Percentiles rank a stretch among this genome's conserved stretches.
phyloP scores from a whole-genome alignment of 768 basidiomycete species.

The Calocera cornea region DNA sequence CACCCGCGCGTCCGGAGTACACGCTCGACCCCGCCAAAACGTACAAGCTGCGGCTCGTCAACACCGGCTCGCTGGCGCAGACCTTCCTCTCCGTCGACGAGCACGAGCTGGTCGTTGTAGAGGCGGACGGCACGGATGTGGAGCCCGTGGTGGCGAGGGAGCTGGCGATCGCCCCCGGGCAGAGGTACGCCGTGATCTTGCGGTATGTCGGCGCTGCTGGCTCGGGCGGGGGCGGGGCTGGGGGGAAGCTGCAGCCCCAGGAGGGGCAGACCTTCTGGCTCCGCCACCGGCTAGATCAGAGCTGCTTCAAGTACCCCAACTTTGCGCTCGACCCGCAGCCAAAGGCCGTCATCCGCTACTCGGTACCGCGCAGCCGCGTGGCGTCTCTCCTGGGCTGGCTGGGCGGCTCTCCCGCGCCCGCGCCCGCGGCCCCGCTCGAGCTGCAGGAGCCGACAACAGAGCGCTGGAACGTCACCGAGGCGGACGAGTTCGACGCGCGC shows the following conservation, averaged over 20 bases:
- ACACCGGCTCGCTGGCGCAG: conserved; percentile 14
- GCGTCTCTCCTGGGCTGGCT: background rate
- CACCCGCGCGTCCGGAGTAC: background rate
- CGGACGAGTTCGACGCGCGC: background rate
- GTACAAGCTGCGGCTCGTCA: conserved; percentile 11
- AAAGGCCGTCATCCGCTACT: conserved; percentile 8
- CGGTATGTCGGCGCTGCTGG: background rate
- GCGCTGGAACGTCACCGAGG: background rate
- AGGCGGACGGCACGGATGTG: conserved; percentile 13
- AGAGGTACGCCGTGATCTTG: conserved; percentile 14
- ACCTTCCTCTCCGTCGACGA: conserved; percentile 11
- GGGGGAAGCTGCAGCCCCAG: background rate
- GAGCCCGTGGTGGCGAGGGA: conserved; percentile 8
- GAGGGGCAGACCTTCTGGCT: conserved; percentile 13
- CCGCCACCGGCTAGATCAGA: conserved; percentile 2
- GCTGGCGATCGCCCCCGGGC: conserved; percentile 11
- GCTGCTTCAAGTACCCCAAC: conserved; percentile 11
- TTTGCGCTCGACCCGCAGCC: conserved; percentile 4
- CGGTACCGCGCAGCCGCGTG: background rate
- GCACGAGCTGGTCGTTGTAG: conserved; percentile 10
- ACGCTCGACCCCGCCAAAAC: conserved; percentile 3
- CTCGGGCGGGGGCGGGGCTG: too few relatives aligned
- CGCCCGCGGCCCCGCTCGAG: background rate
- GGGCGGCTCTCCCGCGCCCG: background rate
- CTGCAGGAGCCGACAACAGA: background rate